Base-by-base conservation (phyloP, 2,329 filamentous ascomycete genomes). In the Aspergillus sp. region DNA sequence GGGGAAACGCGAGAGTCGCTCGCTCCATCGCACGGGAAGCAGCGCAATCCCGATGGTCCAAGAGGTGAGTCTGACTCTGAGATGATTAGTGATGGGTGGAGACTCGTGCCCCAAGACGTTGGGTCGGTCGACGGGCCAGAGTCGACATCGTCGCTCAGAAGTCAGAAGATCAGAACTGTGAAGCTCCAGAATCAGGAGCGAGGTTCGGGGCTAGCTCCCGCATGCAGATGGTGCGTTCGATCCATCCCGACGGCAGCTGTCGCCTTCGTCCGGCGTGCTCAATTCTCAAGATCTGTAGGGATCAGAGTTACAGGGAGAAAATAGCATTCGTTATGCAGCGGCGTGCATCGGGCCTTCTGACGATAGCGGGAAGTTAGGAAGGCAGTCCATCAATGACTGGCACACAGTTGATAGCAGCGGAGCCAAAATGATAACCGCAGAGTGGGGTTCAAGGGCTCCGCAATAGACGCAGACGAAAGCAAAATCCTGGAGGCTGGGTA, bases 401-500 rank as follows among this genome's bases (percentile, higher is more conserved):
- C 64, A 66, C 65, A 62, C 61, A 56, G 55, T 57, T 52, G 59
- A 60, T 46, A 61, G 58, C 55, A 55, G 61, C 59, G 62, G 60
- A 61, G 56, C 57, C 52, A 58, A 46, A n/a, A 58, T 63, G 62
- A 67, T 66, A 67, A 64, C 64, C 63, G 64, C 64, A 65, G 60
- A 61, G 64, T 66, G 65, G 65, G 65, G 64, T 63, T 56, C 49
- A 59, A 10, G 45, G 55, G 56, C 59, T 64, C 63, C 61, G 60
- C 64, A 61, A 57, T 62, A 66, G 65, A 56, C 63, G 62, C 63
- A 60, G 60, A 62, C 59, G 57, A 60, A 57, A 62, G 59, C 56
- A 60, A 50, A 66, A 66, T 66, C 61, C 59, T 65, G 65, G 61
- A 61, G 65, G 65, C 62, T 67, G 61, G 64, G 60, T 42, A 60